Conservation (phyloP, 2,329 filamentous ascomycete genomes). For the Leptographium procerum region DNA sequence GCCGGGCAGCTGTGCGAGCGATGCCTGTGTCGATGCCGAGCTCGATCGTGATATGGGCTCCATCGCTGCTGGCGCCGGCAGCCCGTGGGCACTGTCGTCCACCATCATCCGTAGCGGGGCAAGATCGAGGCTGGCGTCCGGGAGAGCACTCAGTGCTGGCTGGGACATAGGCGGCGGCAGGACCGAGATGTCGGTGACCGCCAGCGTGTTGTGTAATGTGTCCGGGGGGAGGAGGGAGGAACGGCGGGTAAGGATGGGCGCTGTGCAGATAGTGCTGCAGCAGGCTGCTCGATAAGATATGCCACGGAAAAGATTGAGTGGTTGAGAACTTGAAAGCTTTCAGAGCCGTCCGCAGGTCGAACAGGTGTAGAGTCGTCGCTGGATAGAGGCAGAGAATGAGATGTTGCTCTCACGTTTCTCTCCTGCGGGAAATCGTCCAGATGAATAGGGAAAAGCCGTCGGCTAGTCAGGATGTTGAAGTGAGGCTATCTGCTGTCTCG, state of each 20-base stretch:
- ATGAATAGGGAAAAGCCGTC: neutral
- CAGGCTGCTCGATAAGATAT: neutral
- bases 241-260: no score
- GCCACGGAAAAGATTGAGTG: no score
- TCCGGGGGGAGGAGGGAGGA: neutral
- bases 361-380: no score
- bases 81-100: conserved; percentile 29
- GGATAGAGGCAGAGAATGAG: no score
- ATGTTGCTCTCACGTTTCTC: neutral
- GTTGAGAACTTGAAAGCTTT: no score
- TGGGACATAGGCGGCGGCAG: neutral
- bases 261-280: neutral
- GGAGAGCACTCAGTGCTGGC: neutral
- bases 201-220: neutral
- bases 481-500: neutral
- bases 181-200: neutral
- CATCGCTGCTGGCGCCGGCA: conserved; percentile 24
- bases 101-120: conserved; percentile 4
- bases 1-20: conserved; percentile 33
- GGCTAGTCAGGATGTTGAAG: neutral
- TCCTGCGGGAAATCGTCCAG: neutral
- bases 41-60: conserved; percentile 39
- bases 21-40: conserved; percentile 35
- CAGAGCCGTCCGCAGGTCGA: no score
- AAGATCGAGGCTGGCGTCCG: conserved; percentile 1